phyloP scores from a whole-genome alignment of 1,284 basidiomycete genomes.

The Peniophora sp. region DNA sequence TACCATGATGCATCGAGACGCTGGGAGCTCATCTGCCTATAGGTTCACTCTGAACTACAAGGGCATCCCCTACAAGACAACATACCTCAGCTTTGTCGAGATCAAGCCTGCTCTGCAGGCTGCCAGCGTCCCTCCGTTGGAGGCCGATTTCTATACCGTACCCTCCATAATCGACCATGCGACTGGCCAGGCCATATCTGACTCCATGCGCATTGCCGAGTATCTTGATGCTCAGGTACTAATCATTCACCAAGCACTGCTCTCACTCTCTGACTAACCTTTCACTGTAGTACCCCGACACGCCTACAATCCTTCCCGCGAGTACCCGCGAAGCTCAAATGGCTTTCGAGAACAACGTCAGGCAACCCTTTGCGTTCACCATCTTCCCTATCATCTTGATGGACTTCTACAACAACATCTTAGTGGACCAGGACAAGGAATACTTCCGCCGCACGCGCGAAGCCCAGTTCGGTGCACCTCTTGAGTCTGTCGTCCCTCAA shows the following conservation, averaged over 20 bases:
- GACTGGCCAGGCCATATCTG: slow-evolving; percentile 1
- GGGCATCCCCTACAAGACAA: background rate
- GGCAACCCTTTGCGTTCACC: no score
- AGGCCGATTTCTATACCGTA: slow-evolving; percentile 7
- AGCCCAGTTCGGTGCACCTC: background rate
- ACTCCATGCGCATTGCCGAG: slow-evolving; percentile 8
- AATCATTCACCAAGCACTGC: no score
- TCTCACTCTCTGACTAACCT: no score
- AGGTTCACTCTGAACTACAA: background rate
- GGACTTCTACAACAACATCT: background rate
- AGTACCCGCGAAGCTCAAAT: slow-evolving; percentile 1
- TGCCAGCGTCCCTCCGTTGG: background rate
- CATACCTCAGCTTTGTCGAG: background rate
- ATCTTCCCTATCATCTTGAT: background rate
- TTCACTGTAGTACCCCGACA: slow-evolving; percentile 1
- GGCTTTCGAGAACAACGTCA: no score
- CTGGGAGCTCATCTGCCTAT: no score
- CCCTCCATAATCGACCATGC: slow-evolving; percentile 9
- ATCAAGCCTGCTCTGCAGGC: background rate
- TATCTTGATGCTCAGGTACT: slow-evolving; percentile 5
- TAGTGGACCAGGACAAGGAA: background rate
- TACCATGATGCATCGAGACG: no score
- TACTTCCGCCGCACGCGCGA: background rate
- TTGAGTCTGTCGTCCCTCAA: background rate
- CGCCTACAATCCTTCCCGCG: slow-evolving; percentile 1